Evolutionary conservation across 768 basidiomycete species (phyloP).

Genomic region (Epithele typhae): DNA sequence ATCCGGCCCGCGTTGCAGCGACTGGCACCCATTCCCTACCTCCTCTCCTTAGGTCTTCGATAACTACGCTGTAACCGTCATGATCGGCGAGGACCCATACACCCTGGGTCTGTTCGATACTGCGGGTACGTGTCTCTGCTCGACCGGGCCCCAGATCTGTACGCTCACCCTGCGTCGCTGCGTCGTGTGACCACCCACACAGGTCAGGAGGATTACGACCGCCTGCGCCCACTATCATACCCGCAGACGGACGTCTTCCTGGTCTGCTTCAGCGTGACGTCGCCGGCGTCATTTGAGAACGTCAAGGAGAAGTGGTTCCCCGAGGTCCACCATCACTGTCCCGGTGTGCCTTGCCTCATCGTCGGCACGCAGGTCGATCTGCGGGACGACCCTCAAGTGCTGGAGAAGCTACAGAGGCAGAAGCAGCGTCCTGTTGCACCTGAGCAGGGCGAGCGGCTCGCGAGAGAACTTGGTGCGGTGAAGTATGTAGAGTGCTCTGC

Average conservation of each 20-base stretch:
- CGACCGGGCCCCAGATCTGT: constrained; percentile 1
- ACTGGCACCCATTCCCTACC: constrained; percentile 4
- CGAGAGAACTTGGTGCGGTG: constrained; percentile 96
- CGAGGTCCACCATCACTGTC: constrained; percentile 99
- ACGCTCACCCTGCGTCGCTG: constrained; percentile 9
- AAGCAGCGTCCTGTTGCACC: constrained; percentile 89
- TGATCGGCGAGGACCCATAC: constrained; percentile 99
- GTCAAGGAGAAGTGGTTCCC: constrained; percentile 99
- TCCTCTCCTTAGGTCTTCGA: constrained; percentile 72
- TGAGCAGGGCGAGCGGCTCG: constrained; percentile 91
- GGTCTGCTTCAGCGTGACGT: constrained; percentile 98
- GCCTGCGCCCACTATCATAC: constrained; percentile 97
- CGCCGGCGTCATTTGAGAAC: constrained; percentile 98
- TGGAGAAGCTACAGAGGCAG: constrained; percentile 93
- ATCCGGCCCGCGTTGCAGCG: constrained; percentile 2
- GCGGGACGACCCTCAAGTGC: constrained; percentile 87
- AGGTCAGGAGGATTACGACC: constrained; percentile 99
- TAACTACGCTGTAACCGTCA: constrained; percentile 99
- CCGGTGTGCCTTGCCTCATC: constrained; percentile 97
- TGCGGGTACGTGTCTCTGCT: constrained; percentile 61
- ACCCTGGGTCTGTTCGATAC: constrained; percentile 98
- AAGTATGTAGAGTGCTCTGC: constrained; percentile 99
- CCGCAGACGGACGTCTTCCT: constrained; percentile 99
- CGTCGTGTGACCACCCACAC: constrained; percentile 2
- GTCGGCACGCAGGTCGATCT: constrained; percentile 98